These are phyloP conservation scores for Artemisia argyi DNA, from an alignment of 129 eudicot species.

Conservation along the genomic window DNA sequence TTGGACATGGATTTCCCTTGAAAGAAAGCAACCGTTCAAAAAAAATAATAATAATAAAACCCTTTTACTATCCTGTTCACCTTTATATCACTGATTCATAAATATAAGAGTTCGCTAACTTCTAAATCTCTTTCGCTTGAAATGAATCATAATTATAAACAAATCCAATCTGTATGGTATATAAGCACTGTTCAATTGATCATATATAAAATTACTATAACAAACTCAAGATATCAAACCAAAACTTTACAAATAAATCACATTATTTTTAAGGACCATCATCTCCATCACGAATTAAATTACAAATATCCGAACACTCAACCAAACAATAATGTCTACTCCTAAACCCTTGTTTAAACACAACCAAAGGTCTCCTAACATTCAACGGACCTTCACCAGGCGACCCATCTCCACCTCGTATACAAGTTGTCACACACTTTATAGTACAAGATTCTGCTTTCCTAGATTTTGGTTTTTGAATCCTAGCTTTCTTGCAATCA, in stretches of 20 bases:
- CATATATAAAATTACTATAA: background rate
- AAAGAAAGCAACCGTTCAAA: too few species aligned
- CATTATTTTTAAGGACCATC: constrained; percentile 68
- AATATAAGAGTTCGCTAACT: too few species aligned
- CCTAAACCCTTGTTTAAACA: constrained; percentile 85
- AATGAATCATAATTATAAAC: too few species aligned
- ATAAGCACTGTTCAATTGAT: too few species aligned
- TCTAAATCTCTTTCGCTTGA: too few species aligned
- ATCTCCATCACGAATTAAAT: constrained; percentile 85
- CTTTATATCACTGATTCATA: too few species aligned
- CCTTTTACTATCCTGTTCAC: too few species aligned
- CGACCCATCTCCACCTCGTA: constrained; percentile 80
- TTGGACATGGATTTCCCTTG: too few species aligned
- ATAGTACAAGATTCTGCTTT: constrained; percentile 80
- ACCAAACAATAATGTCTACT: constrained; percentile 89
- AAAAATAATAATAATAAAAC: too few species aligned
- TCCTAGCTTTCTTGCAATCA: constrained; percentile 68
- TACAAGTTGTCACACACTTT: constrained; percentile 82
- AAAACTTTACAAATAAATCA: background rate
- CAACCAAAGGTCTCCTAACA: constrained; percentile 76
- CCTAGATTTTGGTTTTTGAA: constrained; percentile 83
- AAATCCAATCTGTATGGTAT: too few species aligned
- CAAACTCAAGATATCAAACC: constrained; percentile 6
- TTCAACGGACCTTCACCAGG: constrained; percentile 97
- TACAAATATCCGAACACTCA: constrained; percentile 93